A percentile compares a stretch with the other conserved stretches of the same genome.
Evolutionary conservation across 257 asterid species (phyloP).

Genomic region (Eucommia ulmoides): DNA sequence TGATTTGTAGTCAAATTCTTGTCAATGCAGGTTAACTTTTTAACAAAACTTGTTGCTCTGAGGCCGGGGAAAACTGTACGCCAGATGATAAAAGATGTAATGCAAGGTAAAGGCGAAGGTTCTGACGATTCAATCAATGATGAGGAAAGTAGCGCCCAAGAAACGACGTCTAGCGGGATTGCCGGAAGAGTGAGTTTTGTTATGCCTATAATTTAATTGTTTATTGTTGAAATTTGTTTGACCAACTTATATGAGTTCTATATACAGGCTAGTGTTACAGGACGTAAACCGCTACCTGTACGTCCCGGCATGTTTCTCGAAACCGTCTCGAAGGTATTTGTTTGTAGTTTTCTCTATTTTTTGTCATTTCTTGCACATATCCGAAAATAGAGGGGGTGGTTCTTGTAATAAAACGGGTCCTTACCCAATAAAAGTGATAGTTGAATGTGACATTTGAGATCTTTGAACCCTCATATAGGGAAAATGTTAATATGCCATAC

Average conservation of each 20-base stretch:
- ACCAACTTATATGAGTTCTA: constrained; percentile 22
- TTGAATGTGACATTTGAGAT: too few species aligned
- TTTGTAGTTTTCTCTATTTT: constrained; percentile 4
- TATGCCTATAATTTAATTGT: constrained; percentile 5
- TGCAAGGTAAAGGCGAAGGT: constrained; percentile 88
- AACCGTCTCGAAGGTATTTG: constrained; percentile 84
- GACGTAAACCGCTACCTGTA: constrained; percentile 69
- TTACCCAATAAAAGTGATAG: too few species aligned
- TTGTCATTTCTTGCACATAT: background rate
- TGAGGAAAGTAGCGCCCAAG: constrained; percentile 17
- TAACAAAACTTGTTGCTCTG: constrained; percentile 73
- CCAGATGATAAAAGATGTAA: constrained; percentile 71
- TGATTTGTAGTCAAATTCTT: background rate
- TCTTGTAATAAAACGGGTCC: too few species aligned
- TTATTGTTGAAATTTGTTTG: constrained; percentile 10
- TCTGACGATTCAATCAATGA: constrained; percentile 33
- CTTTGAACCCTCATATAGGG: too few species aligned
- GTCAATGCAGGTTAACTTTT: constrained; percentile 64
- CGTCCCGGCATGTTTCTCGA: constrained; percentile 99
- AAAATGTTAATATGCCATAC: too few species aligned
- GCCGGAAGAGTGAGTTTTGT: constrained; percentile 58
- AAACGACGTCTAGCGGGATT: constrained; percentile 35
- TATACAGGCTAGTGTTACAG: constrained; percentile 79
- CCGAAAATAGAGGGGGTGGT: background rate
- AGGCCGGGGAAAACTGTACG: constrained; percentile 81